phyloP scores from a whole-genome alignment of 2,329 filamentous ascomycete species.

The Pseudocercospora cruenta region DNA sequence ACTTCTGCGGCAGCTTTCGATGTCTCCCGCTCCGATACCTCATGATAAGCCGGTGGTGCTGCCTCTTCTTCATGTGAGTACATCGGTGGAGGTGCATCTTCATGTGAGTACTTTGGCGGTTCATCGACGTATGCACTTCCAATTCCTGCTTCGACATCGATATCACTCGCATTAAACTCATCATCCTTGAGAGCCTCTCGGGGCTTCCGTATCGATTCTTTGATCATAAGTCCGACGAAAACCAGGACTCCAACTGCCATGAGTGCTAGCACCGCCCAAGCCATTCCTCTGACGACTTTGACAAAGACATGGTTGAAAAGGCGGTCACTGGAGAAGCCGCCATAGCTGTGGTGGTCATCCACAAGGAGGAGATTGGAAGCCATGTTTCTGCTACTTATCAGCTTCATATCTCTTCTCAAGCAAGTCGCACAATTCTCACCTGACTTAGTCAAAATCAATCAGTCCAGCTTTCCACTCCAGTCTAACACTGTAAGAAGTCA shows the following conservation, averaged over 20 bases:
- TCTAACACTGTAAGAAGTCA: not conserved
- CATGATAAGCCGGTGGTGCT: conserved; percentile 2
- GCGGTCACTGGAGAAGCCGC: not conserved
- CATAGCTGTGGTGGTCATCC: not conserved
- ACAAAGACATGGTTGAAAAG: not conserved
- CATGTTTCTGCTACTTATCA: not conserved
- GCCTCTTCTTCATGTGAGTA: not conserved
- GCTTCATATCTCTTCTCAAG: not conserved
- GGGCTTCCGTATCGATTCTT: not conserved
- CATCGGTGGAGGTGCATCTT: not conserved
- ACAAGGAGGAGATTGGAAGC: not conserved
- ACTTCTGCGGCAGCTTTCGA: not conserved
- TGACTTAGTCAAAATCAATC: not conserved
- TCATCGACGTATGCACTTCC: not conserved
- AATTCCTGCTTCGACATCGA: not conserved
- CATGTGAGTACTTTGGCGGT: not conserved
- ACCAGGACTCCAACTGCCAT: not conserved
- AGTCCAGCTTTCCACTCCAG: not conserved
- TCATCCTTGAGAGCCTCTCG: not conserved
- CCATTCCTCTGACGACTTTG: not conserved
- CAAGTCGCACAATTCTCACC: not conserved
- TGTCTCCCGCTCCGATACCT: not conserved
- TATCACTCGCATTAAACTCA: not conserved
- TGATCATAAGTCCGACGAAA: not conserved
- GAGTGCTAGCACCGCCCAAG: not conserved